These are phyloP conservation scores for Talaromyces thailandensis DNA, from an alignment of 495 filamentous ascomycete species.

Conservation along the genomic window DNA sequence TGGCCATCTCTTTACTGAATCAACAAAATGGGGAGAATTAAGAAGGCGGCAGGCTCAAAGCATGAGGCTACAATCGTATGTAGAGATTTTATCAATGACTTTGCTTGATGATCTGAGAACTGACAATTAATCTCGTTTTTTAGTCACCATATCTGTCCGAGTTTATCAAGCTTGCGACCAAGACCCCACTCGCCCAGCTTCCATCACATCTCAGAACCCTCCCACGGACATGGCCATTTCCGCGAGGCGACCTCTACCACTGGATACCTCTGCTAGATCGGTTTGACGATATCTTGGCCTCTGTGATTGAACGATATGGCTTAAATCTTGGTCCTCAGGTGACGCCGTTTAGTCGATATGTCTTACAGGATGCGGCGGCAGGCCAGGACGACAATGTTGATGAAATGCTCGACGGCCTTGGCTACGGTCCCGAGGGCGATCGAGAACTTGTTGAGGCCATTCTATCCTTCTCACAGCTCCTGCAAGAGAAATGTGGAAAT, in stretches of 20 bases:
- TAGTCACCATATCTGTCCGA: conserved; percentile 81
- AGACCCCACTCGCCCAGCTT: conserved; percentile 64
- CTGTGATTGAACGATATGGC: conserved; percentile 71
- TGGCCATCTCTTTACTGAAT: conserved; percentile 25
- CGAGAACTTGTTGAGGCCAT: conserved; percentile 67
- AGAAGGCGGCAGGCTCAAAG: conserved; percentile 83
- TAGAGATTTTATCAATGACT: conserved; percentile 13
- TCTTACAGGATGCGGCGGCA: conserved; percentile 48
- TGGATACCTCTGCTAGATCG: conserved; percentile 94
- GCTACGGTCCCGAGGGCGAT: conserved; percentile 67
- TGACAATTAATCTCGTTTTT: conserved; percentile 7
- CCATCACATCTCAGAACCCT: conserved; percentile 70
- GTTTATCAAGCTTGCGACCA: conserved; percentile 61
- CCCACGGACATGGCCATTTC: conserved; percentile 86
- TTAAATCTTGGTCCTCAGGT: conserved; percentile 75
- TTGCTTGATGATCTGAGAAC: not conserved
- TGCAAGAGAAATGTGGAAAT: conserved; percentile 94
- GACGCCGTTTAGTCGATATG: conserved; percentile 55
- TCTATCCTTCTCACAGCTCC: conserved; percentile 72
- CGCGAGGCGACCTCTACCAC: conserved; percentile 94
- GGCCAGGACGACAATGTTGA: conserved; percentile 28
- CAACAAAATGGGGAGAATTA: conserved; percentile 86
- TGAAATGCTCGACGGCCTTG: conserved; percentile 44
- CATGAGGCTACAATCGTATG: conserved; percentile 92
- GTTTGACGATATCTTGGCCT: conserved; percentile 82